A percentile compares a stretch with the other conserved stretches of the same genome.
Conservation (phyloP, 2,329 filamentous ascomycete species). For the Nothophoma quercina region DNA sequence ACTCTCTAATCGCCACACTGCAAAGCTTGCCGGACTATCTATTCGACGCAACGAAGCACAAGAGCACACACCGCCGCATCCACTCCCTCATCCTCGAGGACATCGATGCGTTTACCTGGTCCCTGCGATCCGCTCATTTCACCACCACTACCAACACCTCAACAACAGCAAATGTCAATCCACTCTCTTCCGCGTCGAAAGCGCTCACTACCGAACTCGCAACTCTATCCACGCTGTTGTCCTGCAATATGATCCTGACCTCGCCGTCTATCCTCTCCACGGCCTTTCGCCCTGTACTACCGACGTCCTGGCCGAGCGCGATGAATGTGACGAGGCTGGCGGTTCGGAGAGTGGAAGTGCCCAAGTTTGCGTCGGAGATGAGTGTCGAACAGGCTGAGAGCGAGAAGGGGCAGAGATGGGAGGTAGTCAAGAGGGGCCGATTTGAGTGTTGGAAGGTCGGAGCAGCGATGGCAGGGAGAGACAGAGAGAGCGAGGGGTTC, state of each 20-base stretch:
- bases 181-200: constrained; percentile 23
- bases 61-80: constrained; percentile 56
- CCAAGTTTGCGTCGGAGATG: constrained; percentile 48
- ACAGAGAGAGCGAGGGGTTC: constrained; percentile 30
- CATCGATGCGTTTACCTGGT: constrained; percentile 57
- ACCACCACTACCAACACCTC: neutral
- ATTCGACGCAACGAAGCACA: constrained; percentile 57
- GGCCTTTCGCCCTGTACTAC: constrained; percentile 28
- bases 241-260: constrained; percentile 23
- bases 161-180: constrained; percentile 7
- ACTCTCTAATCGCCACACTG: constrained; percentile 60
- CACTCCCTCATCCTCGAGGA: constrained; percentile 63
- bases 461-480: neutral
- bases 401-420: constrained; percentile 46
- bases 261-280: constrained; percentile 19
- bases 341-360: constrained; percentile 42
- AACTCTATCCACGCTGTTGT: constrained; percentile 18
- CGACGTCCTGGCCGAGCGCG: constrained; percentile 39
- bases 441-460: constrained; percentile 47
- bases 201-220: constrained; percentile 23
- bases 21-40: constrained; percentile 59
- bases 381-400: constrained; percentile 49
- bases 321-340: constrained; percentile 43
- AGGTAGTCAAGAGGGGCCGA: constrained; percentile 45
- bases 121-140: constrained; percentile 13